These are phyloP conservation scores for Apiospora malaysiana DNA, from an alignment of 2,329 filamentous ascomycete genomes.

Conservation along the genomic window DNA sequence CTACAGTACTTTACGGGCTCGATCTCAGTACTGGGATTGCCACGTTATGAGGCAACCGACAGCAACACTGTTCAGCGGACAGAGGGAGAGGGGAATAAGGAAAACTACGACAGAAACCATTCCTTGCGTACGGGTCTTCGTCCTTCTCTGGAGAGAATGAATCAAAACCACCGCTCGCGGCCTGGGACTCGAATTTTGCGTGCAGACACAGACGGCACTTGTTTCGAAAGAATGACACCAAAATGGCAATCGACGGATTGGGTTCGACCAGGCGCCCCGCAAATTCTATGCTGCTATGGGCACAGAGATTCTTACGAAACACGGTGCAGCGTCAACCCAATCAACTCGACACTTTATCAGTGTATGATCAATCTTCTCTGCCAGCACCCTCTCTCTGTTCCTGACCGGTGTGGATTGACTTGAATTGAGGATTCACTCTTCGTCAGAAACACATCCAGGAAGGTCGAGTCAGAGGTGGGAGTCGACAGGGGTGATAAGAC, in stretches of 20 bases:
- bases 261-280: slow-evolving; percentile 20
- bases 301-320: background rate
- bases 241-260: slow-evolving; percentile 21
- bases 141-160: background rate
- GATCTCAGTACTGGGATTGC: slow-evolving; percentile 1
- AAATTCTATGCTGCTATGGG: slow-evolving; percentile 15
- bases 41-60: background rate
- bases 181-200: slow-evolving; percentile 12
- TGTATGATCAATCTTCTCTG: background rate
- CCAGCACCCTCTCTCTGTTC: background rate
- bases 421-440: background rate
- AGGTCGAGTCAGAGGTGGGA: slow-evolving; percentile 16
- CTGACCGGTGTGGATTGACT: background rate
- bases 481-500: slow-evolving; percentile 10
- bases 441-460: background rate
- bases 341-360: background rate
- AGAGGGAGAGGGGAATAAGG: background rate
- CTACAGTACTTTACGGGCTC: slow-evolving; percentile 18
- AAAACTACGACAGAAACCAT: background rate
- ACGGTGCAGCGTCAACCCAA: background rate
- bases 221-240: slow-evolving; percentile 22
- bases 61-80: background rate
- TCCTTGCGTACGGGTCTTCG: background rate
- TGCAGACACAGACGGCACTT: slow-evolving; percentile 21
- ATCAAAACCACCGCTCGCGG: background rate